These are phyloP conservation scores for Stachybotrys echinatus DNA, from an alignment of 2,329 filamentous ascomycete genomes.

Conservation along the genomic window DNA sequence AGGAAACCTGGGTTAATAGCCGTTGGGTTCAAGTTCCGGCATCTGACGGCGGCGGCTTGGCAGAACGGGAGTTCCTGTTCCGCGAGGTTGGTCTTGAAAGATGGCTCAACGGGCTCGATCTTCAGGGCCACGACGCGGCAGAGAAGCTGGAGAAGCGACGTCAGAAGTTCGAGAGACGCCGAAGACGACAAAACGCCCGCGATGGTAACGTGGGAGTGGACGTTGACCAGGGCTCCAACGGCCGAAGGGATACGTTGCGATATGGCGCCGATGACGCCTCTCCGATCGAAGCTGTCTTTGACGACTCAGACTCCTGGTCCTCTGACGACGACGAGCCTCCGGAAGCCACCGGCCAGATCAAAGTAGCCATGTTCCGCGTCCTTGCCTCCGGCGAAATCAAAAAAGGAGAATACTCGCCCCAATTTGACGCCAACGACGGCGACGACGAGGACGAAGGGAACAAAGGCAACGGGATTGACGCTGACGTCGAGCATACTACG, in stretches of 20 bases:
- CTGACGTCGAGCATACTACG: constrained; percentile 91
- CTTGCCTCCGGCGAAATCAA: constrained; percentile 96
- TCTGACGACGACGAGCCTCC: constrained; percentile 83
- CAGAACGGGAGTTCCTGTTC: constrained; percentile 95
- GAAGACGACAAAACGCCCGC: constrained; percentile 54
- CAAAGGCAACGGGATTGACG: constrained; percentile 59
- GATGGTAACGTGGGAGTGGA: constrained; percentile 28
- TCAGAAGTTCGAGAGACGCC: constrained; percentile 68
- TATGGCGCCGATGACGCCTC: constrained; percentile 75
- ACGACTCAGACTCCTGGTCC: constrained; percentile 72
- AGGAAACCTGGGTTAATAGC: constrained; percentile 99
- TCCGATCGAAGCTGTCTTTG: constrained; percentile 62
- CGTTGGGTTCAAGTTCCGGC: constrained; percentile 94
- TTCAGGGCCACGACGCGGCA: constrained; percentile 88
- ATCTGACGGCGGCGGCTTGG: constrained; percentile 85
- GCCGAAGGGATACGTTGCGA: constrained; percentile 56
- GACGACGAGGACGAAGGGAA: constrained; percentile 62
- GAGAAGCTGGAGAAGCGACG: constrained; percentile 86
- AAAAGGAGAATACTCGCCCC: constrained; percentile 94
- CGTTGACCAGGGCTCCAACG: constrained; percentile 36
- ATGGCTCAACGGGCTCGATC: constrained; percentile 92
- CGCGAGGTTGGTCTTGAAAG: constrained; percentile 92
- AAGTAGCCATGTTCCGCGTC: constrained; percentile 93
- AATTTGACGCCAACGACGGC: constrained; percentile 95
- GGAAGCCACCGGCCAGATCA: constrained; percentile 95